Evolutionary conservation across 2,329 filamentous ascomycete species (phyloP), one percentile per base, ranked within the genome.

Genomic region (Fusarium buxicola): DNA sequence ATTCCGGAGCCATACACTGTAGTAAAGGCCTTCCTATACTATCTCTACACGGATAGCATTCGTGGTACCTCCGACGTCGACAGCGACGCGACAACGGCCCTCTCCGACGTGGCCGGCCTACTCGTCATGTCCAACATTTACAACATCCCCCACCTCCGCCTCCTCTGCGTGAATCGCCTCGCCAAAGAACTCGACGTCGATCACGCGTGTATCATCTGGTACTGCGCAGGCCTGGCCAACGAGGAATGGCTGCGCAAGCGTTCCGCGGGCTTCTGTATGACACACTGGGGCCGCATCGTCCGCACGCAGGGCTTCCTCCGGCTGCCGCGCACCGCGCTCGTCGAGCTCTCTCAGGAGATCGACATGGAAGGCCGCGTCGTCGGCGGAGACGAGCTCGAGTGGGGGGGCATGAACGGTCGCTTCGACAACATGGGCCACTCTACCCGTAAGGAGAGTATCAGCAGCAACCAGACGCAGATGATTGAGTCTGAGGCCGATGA

Each of bases 91-190:
- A 92, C 95, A 78, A 86, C 86, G 0, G 85, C 89, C 44, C 86
- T 97, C 16, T 87, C 89, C 27, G 94, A 97, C 68, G 93, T 98
- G 12, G 94, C 95, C 0, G 94, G 95, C 8, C 87, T 99, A 76
- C 84, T 99, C 4, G 94, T 99, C 64, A 96, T 99, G 92, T 93
- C 93, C 38, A 97, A 98, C 75, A 92, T 98, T 41, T 99, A 99
- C 79, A 94, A 97, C 73, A 96, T 99, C 80, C 94, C 94, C 2
- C 92, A 95, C 67, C 86, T 99, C 21, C 91, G 94, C 16, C 85
- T 97, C 8, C 84, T 98, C 2, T 97, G 94, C 74, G 91, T 98
- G 51, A 94, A 97, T 73, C 87, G 95, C 8, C 84, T 99, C 4
- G 90, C 91, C 53, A 91, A 92, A 60, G 95, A 99, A 73, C 85